Evolutionary conservation across 768 basidiomycete species (phyloP).

Genomic region (Daedalea quercina): DNA sequence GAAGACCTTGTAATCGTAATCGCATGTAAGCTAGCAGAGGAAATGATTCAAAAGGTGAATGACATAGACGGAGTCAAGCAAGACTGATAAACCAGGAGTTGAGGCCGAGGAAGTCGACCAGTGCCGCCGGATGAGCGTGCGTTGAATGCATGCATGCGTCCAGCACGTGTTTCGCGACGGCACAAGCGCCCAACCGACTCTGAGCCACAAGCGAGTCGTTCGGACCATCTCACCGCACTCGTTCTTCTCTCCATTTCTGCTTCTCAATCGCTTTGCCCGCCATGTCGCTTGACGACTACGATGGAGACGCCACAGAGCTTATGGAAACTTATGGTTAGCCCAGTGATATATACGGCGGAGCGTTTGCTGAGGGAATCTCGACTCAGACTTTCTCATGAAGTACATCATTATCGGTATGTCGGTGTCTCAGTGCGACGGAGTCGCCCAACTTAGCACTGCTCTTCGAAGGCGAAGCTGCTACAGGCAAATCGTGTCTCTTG

Average conservation of each 20-base stretch:
- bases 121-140: no score
- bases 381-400: slow-evolving; percentile 90
- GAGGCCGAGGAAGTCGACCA: no score
- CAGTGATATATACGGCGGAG: background rate
- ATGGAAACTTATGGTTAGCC: slow-evolving; percentile 86
- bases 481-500: slow-evolving; percentile 94
- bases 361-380: background rate
- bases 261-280: background rate
- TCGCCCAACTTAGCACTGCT: slow-evolving; percentile 3
- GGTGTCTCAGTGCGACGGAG: background rate
- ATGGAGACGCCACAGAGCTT: slow-evolving; percentile 84
- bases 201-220: background rate
- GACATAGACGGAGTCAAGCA: no score
- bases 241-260: background rate
- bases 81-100: no score
- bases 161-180: background rate
- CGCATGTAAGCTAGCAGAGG: no score
- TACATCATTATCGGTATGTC: slow-evolving; percentile 88
- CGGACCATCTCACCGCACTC: background rate
- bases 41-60: no score
- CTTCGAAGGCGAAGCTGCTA: slow-evolving; percentile 82
- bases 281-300: slow-evolving; percentile 40
- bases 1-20: background rate
- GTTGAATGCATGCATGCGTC: no score
- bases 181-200: background rate